Base-by-base conservation (phyloP, 2,329 filamentous ascomycete species). In the Zymoseptoria passerinii region DNA sequence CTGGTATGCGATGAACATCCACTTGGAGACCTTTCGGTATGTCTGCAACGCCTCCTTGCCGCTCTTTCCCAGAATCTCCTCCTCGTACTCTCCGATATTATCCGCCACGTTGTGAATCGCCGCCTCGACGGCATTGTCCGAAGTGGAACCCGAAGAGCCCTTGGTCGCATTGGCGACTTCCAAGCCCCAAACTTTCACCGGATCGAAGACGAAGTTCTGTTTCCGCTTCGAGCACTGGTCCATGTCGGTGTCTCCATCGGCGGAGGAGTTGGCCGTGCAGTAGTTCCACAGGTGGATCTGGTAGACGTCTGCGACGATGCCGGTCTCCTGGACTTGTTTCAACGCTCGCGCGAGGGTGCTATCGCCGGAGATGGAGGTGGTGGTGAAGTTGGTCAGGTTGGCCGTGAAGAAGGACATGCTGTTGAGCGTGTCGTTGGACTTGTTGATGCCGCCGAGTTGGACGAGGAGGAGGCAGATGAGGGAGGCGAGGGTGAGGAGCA, bases 221-320 rank as follows among this genome's bases (percentile, higher is more conserved):
- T 86, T 77, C 56, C 85, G 80, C 66, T 84, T 79, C 55, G 85
- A 86, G 82, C 92, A 97, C 66, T 81, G 75, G 50, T 74, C 75
- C 65, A 81, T 73, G 16, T 74, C 73, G 64, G 78, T 80, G 28
- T 65, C 61, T 10, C 19, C 50, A 28, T 27, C 3, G 23, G 23
- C 28, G 58, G 71, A 69, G 53, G 71, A 78, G 64, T 81, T 80
- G 65, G 78, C 73, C 54, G 80, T 75, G 82, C 94, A 97, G 81
- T 91, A 96, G 71, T 88, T 88, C 88, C 90, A 95, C 44, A 97
- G 80, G 70, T 83, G 84, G 70, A 97, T 80, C 61, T 88, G 82
- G 81, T 96, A 97, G 69, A 85, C 80, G 71, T 92, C 84, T 68
- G 81, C 83, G 59, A 96, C 81, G 56, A 82, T 64, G 55, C 68